Evolutionary conservation across 2,329 filamentous ascomycete species (phyloP), one percentile per base, ranked within the genome.

Genomic region (Exserohilum turcica): DNA sequence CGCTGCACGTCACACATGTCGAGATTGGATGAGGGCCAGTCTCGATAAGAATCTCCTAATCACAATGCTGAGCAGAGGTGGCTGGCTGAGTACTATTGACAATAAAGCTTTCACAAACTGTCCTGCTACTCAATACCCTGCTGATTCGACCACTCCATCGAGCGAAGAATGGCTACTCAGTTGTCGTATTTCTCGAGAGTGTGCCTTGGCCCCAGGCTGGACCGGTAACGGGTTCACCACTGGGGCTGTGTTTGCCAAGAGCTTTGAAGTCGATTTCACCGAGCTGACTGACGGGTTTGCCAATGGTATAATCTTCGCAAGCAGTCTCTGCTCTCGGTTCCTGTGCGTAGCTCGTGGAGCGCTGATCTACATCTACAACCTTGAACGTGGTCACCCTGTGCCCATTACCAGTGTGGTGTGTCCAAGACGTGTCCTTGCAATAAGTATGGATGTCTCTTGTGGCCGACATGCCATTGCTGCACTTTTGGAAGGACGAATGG

Each of bases 381-480:
- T 86, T 49, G 58, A 65, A 31, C 59, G 67, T 57, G 67, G 61
- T 6, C 63, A 68, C 54, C 60, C 82, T 48, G 57, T 73, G 37
- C 80, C 80, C 2, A 68, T 85, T 13, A 78, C 83, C 1, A 81
- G 75, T 35, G 78, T 89, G 9, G 66, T 79, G 12, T 88, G 85
- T 60, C 84, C 84, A 10, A 75, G 78, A 13, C 75, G 79, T 38
- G 81, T 88, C 2, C 66, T 89, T 5, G 79, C 81, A 3, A 82
- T 84, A 61, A 84, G 83, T 56, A 86, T 89, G 79, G 84, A 88
- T 66, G 84, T 83, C 0, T 85, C 81, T 4, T 79, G 77, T 2
- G 75, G 80, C 7, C 77, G 79, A 37, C 78, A 83, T 59, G 78
- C 83, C 6, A 75, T 88, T 45, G 85, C 84, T 13, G 79, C 83